phyloP scores from a whole-genome alignment of 371 early-diverging fungal species.

The Mucor indicus region DNA sequence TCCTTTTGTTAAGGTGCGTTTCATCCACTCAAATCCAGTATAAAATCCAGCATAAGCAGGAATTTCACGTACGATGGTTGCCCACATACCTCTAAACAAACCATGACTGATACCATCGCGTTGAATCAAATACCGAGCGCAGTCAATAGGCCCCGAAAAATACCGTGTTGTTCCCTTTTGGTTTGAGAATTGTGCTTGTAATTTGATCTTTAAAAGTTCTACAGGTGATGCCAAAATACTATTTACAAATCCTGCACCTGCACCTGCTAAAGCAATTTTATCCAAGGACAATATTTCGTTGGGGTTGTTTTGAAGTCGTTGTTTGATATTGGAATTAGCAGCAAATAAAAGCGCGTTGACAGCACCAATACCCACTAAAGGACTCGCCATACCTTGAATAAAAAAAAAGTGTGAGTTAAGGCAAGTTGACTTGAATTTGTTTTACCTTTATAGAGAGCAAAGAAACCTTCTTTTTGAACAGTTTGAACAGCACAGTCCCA shows the following conservation, averaged over 20 bases:
- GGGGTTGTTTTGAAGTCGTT: constrained; percentile 42
- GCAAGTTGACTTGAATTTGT: too few relatives aligned
- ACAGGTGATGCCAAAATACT: constrained; percentile 77
- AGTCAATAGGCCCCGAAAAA: constrained; percentile 61
- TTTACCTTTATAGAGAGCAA: constrained; percentile 79
- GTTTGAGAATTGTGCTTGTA: constrained; percentile 73
- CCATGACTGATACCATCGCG: constrained; percentile 68
- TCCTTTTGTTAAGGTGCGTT: constrained; percentile 51
- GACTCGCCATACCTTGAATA: constrained; percentile 73
- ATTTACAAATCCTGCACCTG: constrained; percentile 74
- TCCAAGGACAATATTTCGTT: constrained; percentile 41
- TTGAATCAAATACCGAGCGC: constrained; percentile 60
- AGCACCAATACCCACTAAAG: constrained; percentile 77
- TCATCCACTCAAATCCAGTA: constrained; percentile 72
- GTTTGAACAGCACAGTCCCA: constrained; percentile 70
- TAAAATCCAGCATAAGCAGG: constrained; percentile 87
- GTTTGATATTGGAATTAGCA: constrained; percentile 65
- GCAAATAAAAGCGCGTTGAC: constrained; percentile 83
- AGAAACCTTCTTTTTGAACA: constrained; percentile 61
- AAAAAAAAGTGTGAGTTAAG: too few relatives aligned
- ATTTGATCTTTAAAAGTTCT: constrained; percentile 76
- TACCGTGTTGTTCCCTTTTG: constrained; percentile 8
- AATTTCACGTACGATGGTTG: constrained; percentile 73
- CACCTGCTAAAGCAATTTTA: constrained; percentile 77
- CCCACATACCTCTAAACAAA: constrained; percentile 77